Evolutionary conservation across 2,329 filamentous ascomycete species (phyloP).

Genomic region (Aspergillus quadrilineatus): DNA sequence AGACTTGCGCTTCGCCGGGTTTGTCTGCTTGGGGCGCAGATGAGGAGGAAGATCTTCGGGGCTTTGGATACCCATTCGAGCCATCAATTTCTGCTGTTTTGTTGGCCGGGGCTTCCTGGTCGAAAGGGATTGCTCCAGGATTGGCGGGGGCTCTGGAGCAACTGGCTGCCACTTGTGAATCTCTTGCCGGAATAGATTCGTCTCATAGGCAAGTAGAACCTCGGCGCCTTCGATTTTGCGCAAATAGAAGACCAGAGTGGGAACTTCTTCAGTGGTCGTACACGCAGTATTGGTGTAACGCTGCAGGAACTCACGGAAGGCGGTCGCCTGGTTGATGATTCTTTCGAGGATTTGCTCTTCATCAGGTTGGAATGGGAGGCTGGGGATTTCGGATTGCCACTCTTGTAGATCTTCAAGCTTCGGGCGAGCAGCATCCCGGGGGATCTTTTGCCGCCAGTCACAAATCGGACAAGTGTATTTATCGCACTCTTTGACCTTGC

Average conservation of each 20-base stretch:
- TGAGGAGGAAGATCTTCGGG: slow-evolving; percentile 86
- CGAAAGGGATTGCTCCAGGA: slow-evolving; percentile 82
- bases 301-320: slow-evolving; percentile 79
- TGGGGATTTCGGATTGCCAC: slow-evolving; percentile 79
- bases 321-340: slow-evolving; percentile 80
- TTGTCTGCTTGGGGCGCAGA: slow-evolving; percentile 74
- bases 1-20: slow-evolving; percentile 67
- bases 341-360: slow-evolving; percentile 83
- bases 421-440: slow-evolving; percentile 89
- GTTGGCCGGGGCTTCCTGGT: slow-evolving; percentile 95
- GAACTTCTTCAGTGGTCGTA: slow-evolving; percentile 79
- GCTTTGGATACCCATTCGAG: slow-evolving; percentile 81
- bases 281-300: slow-evolving; percentile 78
- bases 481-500: slow-evolving; percentile 97
- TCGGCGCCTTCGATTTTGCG: slow-evolving; percentile 97
- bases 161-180: slow-evolving; percentile 93
- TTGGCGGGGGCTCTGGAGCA: slow-evolving; percentile 78
- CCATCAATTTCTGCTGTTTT: slow-evolving; percentile 93
- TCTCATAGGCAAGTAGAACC: slow-evolving; percentile 85
- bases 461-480: slow-evolving; percentile 98
- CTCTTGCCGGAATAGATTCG: slow-evolving; percentile 96
- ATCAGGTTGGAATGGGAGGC: slow-evolving; percentile 88
- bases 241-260: slow-evolving; percentile 89
- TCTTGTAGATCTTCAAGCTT: slow-evolving; percentile 85
- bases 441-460: slow-evolving; percentile 95